Percentiles rank a stretch among this genome's conserved stretches.
Conservation (phyloP, 192 early-diverging fungal genomes). For the Coemansia sp. region DNA sequence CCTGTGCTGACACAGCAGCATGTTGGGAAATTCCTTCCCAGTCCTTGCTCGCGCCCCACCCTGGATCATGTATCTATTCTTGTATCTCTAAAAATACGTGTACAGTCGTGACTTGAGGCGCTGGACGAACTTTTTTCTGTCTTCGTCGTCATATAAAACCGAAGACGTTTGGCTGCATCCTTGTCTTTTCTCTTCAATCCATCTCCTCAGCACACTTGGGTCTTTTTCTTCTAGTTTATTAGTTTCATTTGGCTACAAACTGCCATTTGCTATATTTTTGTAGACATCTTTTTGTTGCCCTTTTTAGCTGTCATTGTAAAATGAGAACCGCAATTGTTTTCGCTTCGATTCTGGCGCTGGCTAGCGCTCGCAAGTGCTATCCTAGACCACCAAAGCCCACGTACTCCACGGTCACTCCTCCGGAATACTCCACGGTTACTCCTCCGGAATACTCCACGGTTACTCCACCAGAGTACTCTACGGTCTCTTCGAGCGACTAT, state of each 20-base stretch:
- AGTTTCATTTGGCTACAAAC: not conserved
- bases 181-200: constrained; percentile 3
- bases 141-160: not conserved
- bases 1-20: too few species aligned
- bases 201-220: constrained; percentile 1
- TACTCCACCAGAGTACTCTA: not conserved
- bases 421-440: constrained; percentile 5
- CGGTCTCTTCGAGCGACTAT: constrained; percentile 14
- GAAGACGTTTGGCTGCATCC: not conserved
- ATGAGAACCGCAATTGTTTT: constrained; percentile 39
- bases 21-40: too few species aligned
- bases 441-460: constrained; percentile 8
- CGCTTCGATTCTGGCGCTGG: constrained; percentile 18
- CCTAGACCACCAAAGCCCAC: constrained; percentile 27
- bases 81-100: constrained; percentile 9
- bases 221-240: constrained; percentile 4
- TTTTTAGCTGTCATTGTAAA: constrained; percentile 4
- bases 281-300: not conserved
- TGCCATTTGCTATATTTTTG: constrained; percentile 12
- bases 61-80: not conserved
- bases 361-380: constrained; percentile 36
- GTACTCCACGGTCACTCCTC: not conserved
- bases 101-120: too few species aligned
- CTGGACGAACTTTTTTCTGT: not conserved
- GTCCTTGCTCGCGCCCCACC: too few species aligned